Evolutionary conservation across 75 land plant genomes (phyloP).

Genomic region (Adiantum capillusveneris): DNA sequence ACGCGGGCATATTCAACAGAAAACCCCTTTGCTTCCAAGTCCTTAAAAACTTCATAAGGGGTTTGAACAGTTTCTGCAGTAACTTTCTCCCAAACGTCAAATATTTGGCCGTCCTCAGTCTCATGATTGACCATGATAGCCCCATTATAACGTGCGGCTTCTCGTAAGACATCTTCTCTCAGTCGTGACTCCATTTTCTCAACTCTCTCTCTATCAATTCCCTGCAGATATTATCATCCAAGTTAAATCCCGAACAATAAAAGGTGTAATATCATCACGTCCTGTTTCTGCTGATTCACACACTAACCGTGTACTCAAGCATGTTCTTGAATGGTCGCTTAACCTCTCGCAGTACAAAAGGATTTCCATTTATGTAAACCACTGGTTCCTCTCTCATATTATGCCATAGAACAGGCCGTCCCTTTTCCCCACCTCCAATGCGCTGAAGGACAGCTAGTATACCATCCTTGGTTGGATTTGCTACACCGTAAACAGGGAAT

Average conservation of each 20-base stretch:
- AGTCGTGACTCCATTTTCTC: conserved; percentile 90
- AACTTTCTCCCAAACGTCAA: conserved; percentile 92
- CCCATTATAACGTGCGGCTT: conserved; percentile 76
- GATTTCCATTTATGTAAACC: conserved; percentile 91
- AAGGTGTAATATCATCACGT: too few relatives aligned
- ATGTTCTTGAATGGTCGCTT: conserved; percentile 94
- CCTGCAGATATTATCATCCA: conserved; percentile 28
- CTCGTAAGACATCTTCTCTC: conserved; percentile 85
- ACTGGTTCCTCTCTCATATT: conserved; percentile 99
- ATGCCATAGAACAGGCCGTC: conserved; percentile 85
- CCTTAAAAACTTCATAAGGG: conserved; percentile 78
- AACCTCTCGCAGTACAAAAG: conserved; percentile 95
- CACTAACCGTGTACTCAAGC: conserved; percentile 81
- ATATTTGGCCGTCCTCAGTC: conserved; percentile 83
- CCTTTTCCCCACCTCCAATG: conserved; percentile 51
- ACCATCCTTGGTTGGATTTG: conserved; percentile 92
- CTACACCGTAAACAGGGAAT: conserved; percentile 96
- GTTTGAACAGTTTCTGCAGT: conserved; percentile 62
- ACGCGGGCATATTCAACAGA: conserved; percentile 88
- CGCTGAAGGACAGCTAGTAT: conserved; percentile 73
- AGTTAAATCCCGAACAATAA: too few relatives aligned
- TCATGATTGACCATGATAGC: conserved; percentile 98
- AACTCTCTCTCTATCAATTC: conserved; percentile 87
- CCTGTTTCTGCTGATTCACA: too few relatives aligned
- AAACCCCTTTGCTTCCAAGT: conserved; percentile 62